Evolutionary conservation across 1,139 yeast species (phyloP), one percentile per base, ranked within the genome.

Genomic region (Magnusiomyces sp.): DNA sequence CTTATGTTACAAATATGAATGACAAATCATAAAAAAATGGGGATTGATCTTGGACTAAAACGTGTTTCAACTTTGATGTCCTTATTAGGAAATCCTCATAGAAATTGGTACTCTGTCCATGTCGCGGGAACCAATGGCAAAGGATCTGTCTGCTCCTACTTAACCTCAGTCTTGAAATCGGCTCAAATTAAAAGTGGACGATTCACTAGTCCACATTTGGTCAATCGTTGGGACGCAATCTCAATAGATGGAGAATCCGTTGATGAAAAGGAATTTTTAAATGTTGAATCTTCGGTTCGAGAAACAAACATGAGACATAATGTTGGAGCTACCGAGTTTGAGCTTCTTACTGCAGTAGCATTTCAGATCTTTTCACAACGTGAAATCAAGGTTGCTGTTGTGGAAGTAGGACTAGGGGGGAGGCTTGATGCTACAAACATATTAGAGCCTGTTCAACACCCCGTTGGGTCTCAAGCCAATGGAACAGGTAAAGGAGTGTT

Each of bases 81-180:
- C 3, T 68, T 71, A 46, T 66, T 88, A 34, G 88, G 88, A 0
- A 76, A 79, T 59, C 96, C 95, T 0, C 95, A 87, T 45, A 62
- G 64, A 16, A 38, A 62, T 7, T 79, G 79, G 63, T 77, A 78
- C 55, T 79, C 89, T 1, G 69, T 90, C 5, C 97, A 90, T 62
- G 74, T 90, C 10, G 95, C 96, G 0, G 97, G 97, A 0, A 90
- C 97, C 4, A 90, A 90, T 62, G 97, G 97, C 0, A 90, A 90
- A 62, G 97, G 97, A 0, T 87, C 95, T 0, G 87, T 89, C 0
- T 79, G 94, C 53, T 81, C 95, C 0, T 88, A 87, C 62, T 56
- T 89, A 7, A 74, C 89, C 2, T 77, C 88, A 23, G 72, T 83
- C 7, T 67, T 87, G 17, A 69, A 77, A 6, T 60, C 71, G 40